Percentiles rank a stretch among this genome's conserved stretches.
These are phyloP conservation scores for Trichoderma atrobrunneum DNA, from an alignment of 2,329 filamentous ascomycete genomes.

Conservation along the genomic window DNA sequence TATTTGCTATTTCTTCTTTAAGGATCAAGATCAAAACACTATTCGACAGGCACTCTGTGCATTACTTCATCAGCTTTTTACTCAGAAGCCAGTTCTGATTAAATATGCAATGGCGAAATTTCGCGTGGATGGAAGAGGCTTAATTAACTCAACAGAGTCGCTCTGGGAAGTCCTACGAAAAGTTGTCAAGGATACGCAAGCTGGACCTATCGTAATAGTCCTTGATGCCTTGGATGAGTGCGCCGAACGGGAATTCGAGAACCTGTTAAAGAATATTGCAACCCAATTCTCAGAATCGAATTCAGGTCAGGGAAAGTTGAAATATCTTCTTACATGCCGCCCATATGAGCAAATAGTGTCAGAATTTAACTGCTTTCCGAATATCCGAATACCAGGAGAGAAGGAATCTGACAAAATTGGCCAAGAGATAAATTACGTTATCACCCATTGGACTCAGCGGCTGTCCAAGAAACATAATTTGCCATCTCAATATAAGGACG, in stretches of 20 bases:
- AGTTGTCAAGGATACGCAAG: background rate
- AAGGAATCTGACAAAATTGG: background rate
- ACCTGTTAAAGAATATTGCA: background rate
- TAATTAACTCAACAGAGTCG: background rate
- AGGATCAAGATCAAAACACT: background rate
- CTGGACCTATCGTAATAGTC: background rate
- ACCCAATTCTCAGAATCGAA: background rate
- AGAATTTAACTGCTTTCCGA: background rate
- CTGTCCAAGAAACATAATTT: background rate
- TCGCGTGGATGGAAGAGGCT: background rate
- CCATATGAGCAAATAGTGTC: background rate
- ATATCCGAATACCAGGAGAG: background rate
- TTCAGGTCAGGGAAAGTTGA: background rate
- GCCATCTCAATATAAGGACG: background rate
- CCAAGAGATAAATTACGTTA: background rate
- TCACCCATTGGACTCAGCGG: background rate
- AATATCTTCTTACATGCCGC: background rate
- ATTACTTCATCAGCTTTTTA: background rate
- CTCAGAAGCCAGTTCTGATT: background rate
- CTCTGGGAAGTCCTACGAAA: background rate
- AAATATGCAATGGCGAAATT: background rate
- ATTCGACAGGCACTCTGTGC: background rate
- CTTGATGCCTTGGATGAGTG: background rate
- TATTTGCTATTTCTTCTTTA: background rate
- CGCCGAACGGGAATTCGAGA: background rate